These are phyloP conservation scores for Zopfia rhizophila DNA, from an alignment of 2,329 filamentous ascomycete genomes.

Conservation along the genomic window DNA sequence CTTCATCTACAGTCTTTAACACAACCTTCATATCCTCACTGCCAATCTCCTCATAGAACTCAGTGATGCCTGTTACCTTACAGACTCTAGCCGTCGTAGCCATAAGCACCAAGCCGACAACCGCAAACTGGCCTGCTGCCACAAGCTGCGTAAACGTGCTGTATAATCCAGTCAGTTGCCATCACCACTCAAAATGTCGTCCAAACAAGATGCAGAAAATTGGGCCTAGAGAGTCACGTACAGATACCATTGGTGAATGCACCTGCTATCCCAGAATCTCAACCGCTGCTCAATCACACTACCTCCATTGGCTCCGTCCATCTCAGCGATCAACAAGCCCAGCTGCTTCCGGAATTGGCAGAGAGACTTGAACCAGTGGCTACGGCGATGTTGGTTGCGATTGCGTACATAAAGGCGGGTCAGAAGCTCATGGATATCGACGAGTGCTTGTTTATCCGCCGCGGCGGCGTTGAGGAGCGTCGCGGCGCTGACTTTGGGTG, in stretches of 20 bases:
- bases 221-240: conserved; percentile 32
- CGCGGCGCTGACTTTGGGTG: conserved; percentile 30
- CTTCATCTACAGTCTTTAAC: conserved; percentile 55
- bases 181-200: too few species aligned
- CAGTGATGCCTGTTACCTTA: conserved; percentile 53
- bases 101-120: conserved; percentile 58
- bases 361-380: conserved; percentile 84
- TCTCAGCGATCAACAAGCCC: conserved; percentile 60
- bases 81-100: conserved; percentile 54
- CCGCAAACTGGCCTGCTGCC: conserved; percentile 57
- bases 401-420: conserved; percentile 83
- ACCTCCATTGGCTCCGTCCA: conserved; percentile 31
- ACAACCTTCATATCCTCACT: conserved; percentile 55
- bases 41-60: conserved; percentile 54
- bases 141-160: conserved; percentile 57
- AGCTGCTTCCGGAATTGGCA: conserved; percentile 75
- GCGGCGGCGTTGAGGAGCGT: conserved; percentile 29
- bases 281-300: conserved; percentile 43
- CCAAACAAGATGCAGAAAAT: too few species aligned
- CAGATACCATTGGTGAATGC: conserved; percentile 49
- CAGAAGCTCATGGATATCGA: conserved; percentile 66
- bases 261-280: conserved; percentile 52
- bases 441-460: conserved; percentile 44
- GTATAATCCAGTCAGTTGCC: too few species aligned
- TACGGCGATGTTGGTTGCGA: conserved; percentile 86